phyloP scores from a whole-genome alignment of 2,329 filamentous ascomycete species.

The Catunica adiposa region DNA sequence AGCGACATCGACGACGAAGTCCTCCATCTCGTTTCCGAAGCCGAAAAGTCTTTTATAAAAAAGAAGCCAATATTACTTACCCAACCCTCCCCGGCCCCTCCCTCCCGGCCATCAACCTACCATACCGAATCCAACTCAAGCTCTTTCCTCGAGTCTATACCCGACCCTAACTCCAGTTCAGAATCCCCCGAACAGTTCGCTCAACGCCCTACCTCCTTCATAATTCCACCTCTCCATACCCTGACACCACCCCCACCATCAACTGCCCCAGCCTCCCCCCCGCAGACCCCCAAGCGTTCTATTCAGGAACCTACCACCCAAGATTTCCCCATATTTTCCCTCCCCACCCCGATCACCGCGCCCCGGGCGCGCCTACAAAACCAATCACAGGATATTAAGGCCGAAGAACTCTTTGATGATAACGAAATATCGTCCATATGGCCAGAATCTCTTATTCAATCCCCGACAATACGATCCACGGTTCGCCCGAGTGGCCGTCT shows the following conservation, averaged over 20 bases:
- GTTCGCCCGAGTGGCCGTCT: no score
- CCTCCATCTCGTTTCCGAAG: constrained; percentile 21
- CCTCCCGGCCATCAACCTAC: neutral
- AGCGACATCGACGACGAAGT: constrained; percentile 12
- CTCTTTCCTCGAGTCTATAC: no score
- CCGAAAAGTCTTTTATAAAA: neutral
- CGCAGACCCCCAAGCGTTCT: neutral
- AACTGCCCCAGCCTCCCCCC: neutral
- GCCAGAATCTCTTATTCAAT: no score
- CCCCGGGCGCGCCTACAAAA: neutral
- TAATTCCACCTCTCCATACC: neutral
- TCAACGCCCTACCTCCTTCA: neutral
- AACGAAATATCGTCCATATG: no score
- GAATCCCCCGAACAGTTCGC: neutral
- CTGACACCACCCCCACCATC: neutral
- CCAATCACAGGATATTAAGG: no score
- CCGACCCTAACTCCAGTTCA: no score
- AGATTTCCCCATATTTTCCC: neutral
- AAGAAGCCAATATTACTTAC: neutral
- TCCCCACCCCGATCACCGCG: neutral
- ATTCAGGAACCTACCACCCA: neutral
- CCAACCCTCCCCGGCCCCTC: neutral
- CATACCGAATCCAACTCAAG: neutral
- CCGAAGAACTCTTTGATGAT: no score
- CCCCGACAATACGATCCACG: no score